Base-by-base conservation (phyloP, 2,329 filamentous ascomycete genomes). In the Gremmenia infestans region DNA sequence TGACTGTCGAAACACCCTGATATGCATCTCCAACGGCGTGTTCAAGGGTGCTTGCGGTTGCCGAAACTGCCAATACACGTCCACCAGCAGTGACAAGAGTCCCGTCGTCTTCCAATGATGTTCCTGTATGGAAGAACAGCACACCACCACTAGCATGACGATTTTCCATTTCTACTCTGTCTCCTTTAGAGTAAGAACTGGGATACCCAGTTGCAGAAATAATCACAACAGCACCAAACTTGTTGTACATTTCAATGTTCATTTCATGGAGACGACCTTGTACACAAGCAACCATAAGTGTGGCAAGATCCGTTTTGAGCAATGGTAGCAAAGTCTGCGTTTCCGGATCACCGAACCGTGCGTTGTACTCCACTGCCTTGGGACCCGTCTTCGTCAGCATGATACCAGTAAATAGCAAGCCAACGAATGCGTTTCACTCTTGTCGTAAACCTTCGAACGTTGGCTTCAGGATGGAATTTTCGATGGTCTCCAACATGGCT, bases 121-220 rank as follows among this genome's bases (percentile, higher is more conserved):
- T 32, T 32, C 28, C 28, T 32, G 28, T 9, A 32, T 32, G 28
- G 28, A 32, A 32, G 28, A 32, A 32, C 28, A 32, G 28, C 3
- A 32, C 28, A 11, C 11, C 28, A 9, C 28, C 28, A 9, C 28
- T 32, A 32, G 28, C 28, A 32, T 32, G 28, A 1, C 28, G 28
- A 32, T 32, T 32, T 32, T 9, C 28, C 28, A 32, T 32, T 32
- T 11, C 28, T 11, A 32, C 8, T 9, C 28, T 11, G 9, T 32
- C 28, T 53, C 90, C 91, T 76, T 96, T 96, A 51, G 82, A 79
- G 71, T 97, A 97, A 1, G 83, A 78, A 53, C 87, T 89, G 5
- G 94, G 94, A 70, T 99, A 99, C 3, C 94, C 94, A 19, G 87
- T 90, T 7, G 94, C 89, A 53, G 93, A 91, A n/a, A 95, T 86